Evolutionary conservation across 208 protist species (phyloP), one percentile per base, ranked within the genome.

Genomic region (Giardia muris): DNA sequence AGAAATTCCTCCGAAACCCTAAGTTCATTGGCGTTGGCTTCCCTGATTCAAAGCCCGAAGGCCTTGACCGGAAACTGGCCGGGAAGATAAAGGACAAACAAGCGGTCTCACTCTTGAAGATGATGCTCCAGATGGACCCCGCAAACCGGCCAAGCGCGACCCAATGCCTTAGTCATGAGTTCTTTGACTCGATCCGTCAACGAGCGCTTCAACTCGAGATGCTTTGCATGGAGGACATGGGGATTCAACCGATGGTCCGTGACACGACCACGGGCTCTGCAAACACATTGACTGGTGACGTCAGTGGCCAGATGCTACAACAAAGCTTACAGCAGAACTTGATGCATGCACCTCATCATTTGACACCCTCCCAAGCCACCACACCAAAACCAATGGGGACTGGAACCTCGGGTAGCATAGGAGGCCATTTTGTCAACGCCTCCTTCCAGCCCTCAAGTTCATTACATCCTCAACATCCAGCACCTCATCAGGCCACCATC

Each of bases 1-100:
- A 90, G n/a, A 90, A 90, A n/a, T 90, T 90, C n/a, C 45, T 90
- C 43, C n/a, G 87, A 47, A 90, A 90, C n/a, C 87, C 87, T 2
- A 90, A 90, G 48, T 90, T 90, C 45, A 47, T 90, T n/a, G 87
- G 87, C 2, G 45, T 90, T 2, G 45, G 48, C n/a, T 47, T 90
- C 19, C 87, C 87, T 2, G 45, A 44, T n/a, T 47, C 45, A 47
- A 4, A 47, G 10, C 42, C 45, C 10, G 87, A 90, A n/a, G 87
- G 87, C 1, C 87, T 90, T 44, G 87, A 90, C n/a, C 1, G n/a
- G 44, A 3, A 45, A 19, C 44, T 90, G 0, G 2, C 1, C 4
- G 1, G 10, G n/a, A 90, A 90, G n/a, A 90, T 90, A 47, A 90
- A 90, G 45, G 87, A 90, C 44, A 47, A 90, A n/a, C 2, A 90